Evolutionary conservation across 2,329 filamentous ascomycete genomes (phyloP).

Genomic region (Fusarium algeriense): DNA sequence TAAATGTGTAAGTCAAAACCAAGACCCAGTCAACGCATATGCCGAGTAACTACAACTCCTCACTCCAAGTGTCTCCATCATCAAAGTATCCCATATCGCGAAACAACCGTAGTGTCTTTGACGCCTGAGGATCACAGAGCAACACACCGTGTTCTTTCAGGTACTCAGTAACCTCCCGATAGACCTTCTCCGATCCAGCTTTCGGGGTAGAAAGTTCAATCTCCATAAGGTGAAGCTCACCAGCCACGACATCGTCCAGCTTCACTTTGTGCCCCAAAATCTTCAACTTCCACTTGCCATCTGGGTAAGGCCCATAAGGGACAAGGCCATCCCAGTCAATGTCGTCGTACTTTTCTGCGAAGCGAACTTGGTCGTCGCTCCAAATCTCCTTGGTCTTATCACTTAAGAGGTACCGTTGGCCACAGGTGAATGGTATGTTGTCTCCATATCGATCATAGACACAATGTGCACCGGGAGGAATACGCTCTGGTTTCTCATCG

Average conservation of each 20-base stretch:
- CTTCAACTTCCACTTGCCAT: slow-evolving; percentile 41
- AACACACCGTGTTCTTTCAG: slow-evolving; percentile 23
- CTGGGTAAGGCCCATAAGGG: slow-evolving; percentile 30
- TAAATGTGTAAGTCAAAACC: too few species aligned
- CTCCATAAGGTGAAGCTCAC: slow-evolving; percentile 37
- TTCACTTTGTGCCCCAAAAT: slow-evolving; percentile 35
- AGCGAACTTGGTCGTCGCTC: slow-evolving; percentile 37
- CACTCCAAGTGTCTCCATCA: neutral
- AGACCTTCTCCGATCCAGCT: slow-evolving; percentile 19
- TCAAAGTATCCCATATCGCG: slow-evolving; percentile 27
- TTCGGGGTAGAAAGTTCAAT: slow-evolving; percentile 35
- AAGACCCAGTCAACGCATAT: neutral
- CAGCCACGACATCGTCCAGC: slow-evolving; percentile 39
- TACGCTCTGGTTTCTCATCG: slow-evolving; percentile 7
- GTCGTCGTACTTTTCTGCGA: slow-evolving; percentile 34
- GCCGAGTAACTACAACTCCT: slow-evolving; percentile 14
- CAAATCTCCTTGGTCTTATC: slow-evolving; percentile 17
- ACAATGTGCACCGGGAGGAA: slow-evolving; percentile 21
- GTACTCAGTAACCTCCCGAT: slow-evolving; percentile 20
- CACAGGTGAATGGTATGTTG: slow-evolving; percentile 33
- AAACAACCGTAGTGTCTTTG: slow-evolving; percentile 38
- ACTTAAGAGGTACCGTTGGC: slow-evolving; percentile 14
- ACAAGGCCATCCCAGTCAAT: slow-evolving; percentile 38
- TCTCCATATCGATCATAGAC: slow-evolving; percentile 42
- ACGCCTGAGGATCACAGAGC: slow-evolving; percentile 34